Conservation (phyloP, 164 flowering plant species). For the Platanus orientalis region DNA sequence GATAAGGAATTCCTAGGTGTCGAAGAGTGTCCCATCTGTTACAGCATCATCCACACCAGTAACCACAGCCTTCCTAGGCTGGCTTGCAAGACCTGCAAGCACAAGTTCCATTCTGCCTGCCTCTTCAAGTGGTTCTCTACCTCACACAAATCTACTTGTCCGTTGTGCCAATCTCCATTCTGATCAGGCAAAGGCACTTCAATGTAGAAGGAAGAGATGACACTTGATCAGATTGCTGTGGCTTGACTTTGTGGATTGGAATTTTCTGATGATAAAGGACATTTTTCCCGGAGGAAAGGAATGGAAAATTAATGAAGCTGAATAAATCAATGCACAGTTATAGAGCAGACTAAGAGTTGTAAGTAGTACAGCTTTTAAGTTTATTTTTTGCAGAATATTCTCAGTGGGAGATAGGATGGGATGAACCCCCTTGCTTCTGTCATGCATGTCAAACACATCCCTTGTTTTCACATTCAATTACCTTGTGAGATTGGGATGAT, state of each 20-base stretch:
- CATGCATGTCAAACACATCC: too few relatives aligned
- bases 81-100: conserved; percentile 97
- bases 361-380: too few relatives aligned
- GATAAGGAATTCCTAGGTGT: conserved; percentile 96
- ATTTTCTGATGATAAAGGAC: too few relatives aligned
- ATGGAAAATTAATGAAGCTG: too few relatives aligned
- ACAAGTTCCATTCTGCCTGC: conserved; percentile 94
- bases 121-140: conserved; percentile 98
- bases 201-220: not conserved
- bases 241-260: not conserved
- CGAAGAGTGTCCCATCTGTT: conserved; percentile 98
- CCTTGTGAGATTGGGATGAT: too few relatives aligned
- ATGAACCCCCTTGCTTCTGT: too few relatives aligned
- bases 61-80: conserved; percentile 87
- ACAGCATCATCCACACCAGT: conserved; percentile 85
- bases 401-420: too few relatives aligned
- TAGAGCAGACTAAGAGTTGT: too few relatives aligned
- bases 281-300: too few relatives aligned
- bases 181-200: conserved; percentile 21
- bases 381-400: too few relatives aligned
- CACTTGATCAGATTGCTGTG: not conserved
- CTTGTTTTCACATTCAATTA: too few relatives aligned
- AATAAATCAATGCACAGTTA: too few relatives aligned
- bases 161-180: conserved; percentile 94
- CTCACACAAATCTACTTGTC: conserved; percentile 92